Conservation (phyloP, 1,284 basidiomycete genomes). For the Cerioporus squamosus region DNA sequence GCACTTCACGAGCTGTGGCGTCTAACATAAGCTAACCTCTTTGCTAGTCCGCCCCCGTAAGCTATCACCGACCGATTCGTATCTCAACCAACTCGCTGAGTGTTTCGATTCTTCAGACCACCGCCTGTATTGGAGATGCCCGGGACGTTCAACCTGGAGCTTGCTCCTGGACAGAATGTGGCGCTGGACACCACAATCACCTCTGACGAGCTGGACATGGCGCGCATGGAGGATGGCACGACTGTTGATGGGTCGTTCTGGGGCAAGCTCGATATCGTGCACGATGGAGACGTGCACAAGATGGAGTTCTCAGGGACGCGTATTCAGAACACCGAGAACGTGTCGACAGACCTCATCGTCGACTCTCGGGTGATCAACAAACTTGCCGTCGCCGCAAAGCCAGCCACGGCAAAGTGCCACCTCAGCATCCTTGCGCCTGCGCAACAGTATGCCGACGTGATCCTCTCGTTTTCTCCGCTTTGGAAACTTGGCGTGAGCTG, state of each 20-base stretch:
- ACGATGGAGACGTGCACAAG: slow-evolving; percentile 72
- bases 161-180: slow-evolving; percentile 73
- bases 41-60: slow-evolving; percentile 68
- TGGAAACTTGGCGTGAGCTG: slow-evolving; percentile 77
- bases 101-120: slow-evolving; percentile 48
- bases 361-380: slow-evolving; percentile 76
- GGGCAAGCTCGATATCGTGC: slow-evolving; percentile 82
- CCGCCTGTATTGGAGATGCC: slow-evolving; percentile 86
- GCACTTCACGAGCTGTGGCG: neutral
- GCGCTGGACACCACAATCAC: slow-evolving; percentile 75
- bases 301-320: slow-evolving; percentile 83
- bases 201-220: slow-evolving; percentile 82
- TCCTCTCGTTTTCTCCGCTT: slow-evolving; percentile 64
- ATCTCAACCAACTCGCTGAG: neutral
- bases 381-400: slow-evolving; percentile 70
- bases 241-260: slow-evolving; percentile 81
- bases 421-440: slow-evolving; percentile 71
- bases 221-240: slow-evolving; percentile 84
- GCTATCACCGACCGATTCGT: slow-evolving; percentile 26
- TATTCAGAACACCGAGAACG: slow-evolving; percentile 58
- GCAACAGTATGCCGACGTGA: slow-evolving; percentile 77
- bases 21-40: slow-evolving; percentile 14
- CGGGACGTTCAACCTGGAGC: slow-evolving; percentile 78
- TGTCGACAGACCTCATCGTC: slow-evolving; percentile 68
- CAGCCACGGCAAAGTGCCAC: slow-evolving; percentile 73